phyloP scores from a whole-genome alignment of 192 early-diverging fungal genomes.

The Gamsiella multidivaricata region DNA sequence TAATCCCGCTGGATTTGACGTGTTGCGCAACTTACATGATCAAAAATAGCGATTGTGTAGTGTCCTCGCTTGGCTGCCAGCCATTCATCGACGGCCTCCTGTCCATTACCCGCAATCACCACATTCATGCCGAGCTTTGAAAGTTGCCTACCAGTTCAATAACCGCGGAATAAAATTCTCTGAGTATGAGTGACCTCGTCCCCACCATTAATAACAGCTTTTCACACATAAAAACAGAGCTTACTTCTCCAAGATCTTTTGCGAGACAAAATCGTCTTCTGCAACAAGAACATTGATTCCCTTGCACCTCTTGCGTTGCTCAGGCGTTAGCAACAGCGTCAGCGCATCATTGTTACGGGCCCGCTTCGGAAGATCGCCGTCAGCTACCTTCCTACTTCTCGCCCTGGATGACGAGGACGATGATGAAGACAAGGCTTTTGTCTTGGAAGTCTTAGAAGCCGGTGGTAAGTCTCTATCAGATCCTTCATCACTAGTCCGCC shows the following conservation, averaged over 20 bases:
- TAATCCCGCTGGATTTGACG: not conserved
- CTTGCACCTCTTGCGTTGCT: constrained; percentile 24
- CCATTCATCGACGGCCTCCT: constrained; percentile 46
- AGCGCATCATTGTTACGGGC: constrained; percentile 48
- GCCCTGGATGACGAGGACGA: not conserved
- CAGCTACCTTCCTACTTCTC: not conserved
- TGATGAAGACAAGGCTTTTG: not conserved
- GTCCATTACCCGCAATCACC: constrained; percentile 41
- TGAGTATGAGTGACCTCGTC: too few relatives aligned
- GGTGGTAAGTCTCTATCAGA: not conserved
- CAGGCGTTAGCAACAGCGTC: constrained; percentile 28
- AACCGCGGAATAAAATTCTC: not conserved
- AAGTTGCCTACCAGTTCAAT: constrained; percentile 15
- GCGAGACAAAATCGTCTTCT: constrained; percentile 50
- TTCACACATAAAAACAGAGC: not conserved
- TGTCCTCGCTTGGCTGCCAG: constrained; percentile 30
- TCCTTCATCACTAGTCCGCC: not conserved
- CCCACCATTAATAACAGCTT: not conserved
- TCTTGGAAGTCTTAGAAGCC: not conserved
- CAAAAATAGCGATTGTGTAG: constrained; percentile 50
- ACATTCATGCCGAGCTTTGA: constrained; percentile 52
- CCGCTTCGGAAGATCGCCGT: constrained; percentile 9
- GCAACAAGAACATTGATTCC: constrained; percentile 47
- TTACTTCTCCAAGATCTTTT: constrained; percentile 53
- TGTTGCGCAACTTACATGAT: constrained; percentile 33